Evolutionary conservation across 2,329 filamentous ascomycete genomes (phyloP).

Genomic region (Pseudocercospora macadamiae): DNA sequence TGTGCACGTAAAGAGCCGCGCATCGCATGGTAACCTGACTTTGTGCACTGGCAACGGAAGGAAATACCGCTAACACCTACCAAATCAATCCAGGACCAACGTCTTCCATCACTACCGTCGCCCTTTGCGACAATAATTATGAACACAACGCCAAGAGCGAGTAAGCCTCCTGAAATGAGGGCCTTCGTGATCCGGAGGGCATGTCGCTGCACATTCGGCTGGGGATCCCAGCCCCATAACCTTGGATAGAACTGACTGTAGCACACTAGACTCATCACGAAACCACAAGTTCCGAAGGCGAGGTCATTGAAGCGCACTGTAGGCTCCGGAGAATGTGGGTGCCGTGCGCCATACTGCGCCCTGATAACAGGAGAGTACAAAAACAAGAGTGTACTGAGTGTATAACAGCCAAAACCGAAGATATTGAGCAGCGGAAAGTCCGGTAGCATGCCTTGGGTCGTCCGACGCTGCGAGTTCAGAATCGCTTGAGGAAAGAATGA

Average conservation of each 20-base stretch:
- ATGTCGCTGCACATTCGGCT: slow-evolving; percentile 52
- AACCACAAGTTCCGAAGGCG: slow-evolving; percentile 80
- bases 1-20: neutral
- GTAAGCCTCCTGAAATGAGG: slow-evolving; percentile 69
- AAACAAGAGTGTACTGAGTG: slow-evolving; percentile 71
- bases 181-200: slow-evolving; percentile 66
- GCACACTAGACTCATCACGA: slow-evolving; percentile 71
- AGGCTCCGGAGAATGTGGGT: slow-evolving; percentile 72
- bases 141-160: slow-evolving; percentile 56
- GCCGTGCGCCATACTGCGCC: slow-evolving; percentile 78
- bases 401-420: slow-evolving; percentile 73
- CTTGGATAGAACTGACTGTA: slow-evolving; percentile 73
- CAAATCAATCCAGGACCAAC: slow-evolving; percentile 68
- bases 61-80: slow-evolving; percentile 44
- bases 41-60: neutral
- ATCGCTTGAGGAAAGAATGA: slow-evolving; percentile 93
- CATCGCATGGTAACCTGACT: neutral
- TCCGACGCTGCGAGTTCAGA: slow-evolving; percentile 74
- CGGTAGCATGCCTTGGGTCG: slow-evolving; percentile 81
- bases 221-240: slow-evolving; percentile 74
- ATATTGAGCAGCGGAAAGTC: slow-evolving; percentile 82
- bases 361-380: slow-evolving; percentile 79
- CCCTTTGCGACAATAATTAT: slow-evolving; percentile 51
- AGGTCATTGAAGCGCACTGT: slow-evolving; percentile 91
- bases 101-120: slow-evolving; percentile 45